Evolutionary conservation across 148 eudicot species (phyloP).

Genomic region (Cornus kousa): DNA sequence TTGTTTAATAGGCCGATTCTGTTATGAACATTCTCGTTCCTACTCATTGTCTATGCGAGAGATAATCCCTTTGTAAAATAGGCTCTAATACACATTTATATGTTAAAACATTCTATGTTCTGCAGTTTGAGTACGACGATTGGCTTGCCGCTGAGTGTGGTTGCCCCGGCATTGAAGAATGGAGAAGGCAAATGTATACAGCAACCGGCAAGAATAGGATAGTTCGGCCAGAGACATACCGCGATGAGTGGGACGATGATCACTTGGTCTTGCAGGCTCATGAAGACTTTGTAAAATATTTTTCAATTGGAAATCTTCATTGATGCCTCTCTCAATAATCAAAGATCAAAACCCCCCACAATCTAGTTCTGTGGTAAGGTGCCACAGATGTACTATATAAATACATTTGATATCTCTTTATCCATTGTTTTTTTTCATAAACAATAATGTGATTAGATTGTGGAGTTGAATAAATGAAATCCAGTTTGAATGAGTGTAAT

Average conservation of each 20-base stretch:
- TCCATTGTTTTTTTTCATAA: not conserved
- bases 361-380: not conserved
- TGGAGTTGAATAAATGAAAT: not conserved
- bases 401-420: not conserved
- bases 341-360: not conserved
- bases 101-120: not conserved
- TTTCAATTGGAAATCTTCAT: not conserved
- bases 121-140: constrained; percentile 79
- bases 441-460: not conserved
- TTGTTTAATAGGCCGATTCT: too few species aligned
- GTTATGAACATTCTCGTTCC: too few species aligned
- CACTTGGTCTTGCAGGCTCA: constrained; percentile 46
- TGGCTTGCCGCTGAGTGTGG: constrained; percentile 70
- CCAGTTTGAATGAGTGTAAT: not conserved
- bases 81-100: too few species aligned
- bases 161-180: constrained; percentile 53
- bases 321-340: not conserved
- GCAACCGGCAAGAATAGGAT: constrained; percentile 27
- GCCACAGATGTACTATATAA: not conserved
- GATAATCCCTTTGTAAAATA: too few species aligned
- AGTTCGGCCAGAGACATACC: constrained; percentile 61
- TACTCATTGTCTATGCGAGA: too few species aligned
- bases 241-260: constrained; percentile 79
- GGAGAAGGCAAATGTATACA: constrained; percentile 74
- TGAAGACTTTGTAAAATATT: constrained; percentile 45